Evolutionary conservation across 768 basidiomycete genomes (phyloP).

Genomic region (Leccinum olivaceopallidum): DNA sequence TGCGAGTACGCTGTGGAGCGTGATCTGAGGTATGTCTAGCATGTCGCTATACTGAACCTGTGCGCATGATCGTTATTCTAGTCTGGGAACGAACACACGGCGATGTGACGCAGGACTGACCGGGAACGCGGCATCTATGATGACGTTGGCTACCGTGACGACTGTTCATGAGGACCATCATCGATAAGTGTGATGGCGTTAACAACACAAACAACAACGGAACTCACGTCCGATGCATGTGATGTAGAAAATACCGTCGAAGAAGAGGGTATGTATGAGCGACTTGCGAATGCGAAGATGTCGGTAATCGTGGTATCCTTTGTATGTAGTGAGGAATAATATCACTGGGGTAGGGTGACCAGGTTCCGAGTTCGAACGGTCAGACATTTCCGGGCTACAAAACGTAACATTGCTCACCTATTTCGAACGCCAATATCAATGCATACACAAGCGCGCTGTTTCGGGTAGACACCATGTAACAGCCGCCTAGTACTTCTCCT

Average conservation of each 20-base stretch:
- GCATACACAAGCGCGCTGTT: background rate
- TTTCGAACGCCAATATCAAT: background rate
- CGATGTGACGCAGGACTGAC: background rate
- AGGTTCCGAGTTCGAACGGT: no score
- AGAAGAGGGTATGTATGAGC: background rate
- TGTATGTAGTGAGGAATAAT: background rate
- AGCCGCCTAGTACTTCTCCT: background rate
- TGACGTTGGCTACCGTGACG: background rate
- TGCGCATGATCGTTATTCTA: background rate
- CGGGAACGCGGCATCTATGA: background rate
- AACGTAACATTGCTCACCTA: no score
- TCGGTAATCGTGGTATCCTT: background rate
- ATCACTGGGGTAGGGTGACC: background rate
- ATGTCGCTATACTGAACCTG: background rate
- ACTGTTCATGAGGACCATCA: background rate
- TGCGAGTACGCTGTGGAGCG: no score
- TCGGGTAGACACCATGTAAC: background rate
- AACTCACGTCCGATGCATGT: background rate
- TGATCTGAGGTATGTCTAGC: background rate
- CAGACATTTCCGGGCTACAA: no score
- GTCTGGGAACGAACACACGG: no score
- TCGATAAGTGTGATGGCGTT: background rate
- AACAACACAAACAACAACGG: no score
- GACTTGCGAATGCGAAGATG: background rate
- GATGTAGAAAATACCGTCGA: background rate